Percentiles rank a stretch among this genome's conserved stretches.
These are phyloP conservation scores for Coemansia sp. DNA, from an alignment of 192 early-diverging fungal genomes.

Conservation along the genomic window DNA sequence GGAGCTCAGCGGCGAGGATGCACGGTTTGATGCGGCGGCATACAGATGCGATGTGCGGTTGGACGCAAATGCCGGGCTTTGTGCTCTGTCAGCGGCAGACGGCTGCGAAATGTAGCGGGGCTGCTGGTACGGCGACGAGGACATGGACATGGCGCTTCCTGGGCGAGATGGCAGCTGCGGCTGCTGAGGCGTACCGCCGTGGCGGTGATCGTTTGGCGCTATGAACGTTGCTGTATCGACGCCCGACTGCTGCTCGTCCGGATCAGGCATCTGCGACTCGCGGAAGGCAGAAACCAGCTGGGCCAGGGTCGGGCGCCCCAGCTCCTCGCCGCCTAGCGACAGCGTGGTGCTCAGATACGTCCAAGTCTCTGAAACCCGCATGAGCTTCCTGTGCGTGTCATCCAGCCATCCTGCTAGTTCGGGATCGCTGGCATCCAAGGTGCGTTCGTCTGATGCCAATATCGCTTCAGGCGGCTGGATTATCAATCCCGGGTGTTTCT, in stretches of 20 bases:
- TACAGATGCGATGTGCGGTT: slow-evolving; percentile 3
- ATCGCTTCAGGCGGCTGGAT: slow-evolving; percentile 11
- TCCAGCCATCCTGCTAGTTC: slow-evolving; percentile 20
- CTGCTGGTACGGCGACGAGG: slow-evolving; percentile 25
- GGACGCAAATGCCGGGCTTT: slow-evolving; percentile 17
- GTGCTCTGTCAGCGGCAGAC: slow-evolving; percentile 3
- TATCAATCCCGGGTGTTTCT: slow-evolving; percentile 20
- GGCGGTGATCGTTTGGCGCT: slow-evolving; percentile 1
- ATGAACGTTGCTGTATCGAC: neutral
- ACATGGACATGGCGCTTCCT: slow-evolving; percentile 16
- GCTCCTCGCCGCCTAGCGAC: neutral
- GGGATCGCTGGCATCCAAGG: slow-evolving; percentile 12
- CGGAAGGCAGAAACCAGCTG: slow-evolving; percentile 32
- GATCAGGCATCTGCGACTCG: slow-evolving; percentile 13
- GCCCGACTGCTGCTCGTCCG: slow-evolving; percentile 11
- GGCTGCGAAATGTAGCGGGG: slow-evolving; percentile 5
- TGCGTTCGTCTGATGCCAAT: neutral
- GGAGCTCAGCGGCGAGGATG: slow-evolving; percentile 13
- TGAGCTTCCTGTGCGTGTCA: slow-evolving; percentile 19
- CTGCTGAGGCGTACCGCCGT: neutral
- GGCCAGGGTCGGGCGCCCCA: slow-evolving; percentile 10
- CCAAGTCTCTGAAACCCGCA: slow-evolving; percentile 39
- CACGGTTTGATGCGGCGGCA: slow-evolving; percentile 15
- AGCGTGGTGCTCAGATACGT: slow-evolving; percentile 29
- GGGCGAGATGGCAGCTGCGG: slow-evolving; percentile 16